Percentiles rank a stretch among this genome's conserved stretches.
Evolutionary conservation across 345 rosid genomes (phyloP).

Genomic region (Populus nigra): DNA sequence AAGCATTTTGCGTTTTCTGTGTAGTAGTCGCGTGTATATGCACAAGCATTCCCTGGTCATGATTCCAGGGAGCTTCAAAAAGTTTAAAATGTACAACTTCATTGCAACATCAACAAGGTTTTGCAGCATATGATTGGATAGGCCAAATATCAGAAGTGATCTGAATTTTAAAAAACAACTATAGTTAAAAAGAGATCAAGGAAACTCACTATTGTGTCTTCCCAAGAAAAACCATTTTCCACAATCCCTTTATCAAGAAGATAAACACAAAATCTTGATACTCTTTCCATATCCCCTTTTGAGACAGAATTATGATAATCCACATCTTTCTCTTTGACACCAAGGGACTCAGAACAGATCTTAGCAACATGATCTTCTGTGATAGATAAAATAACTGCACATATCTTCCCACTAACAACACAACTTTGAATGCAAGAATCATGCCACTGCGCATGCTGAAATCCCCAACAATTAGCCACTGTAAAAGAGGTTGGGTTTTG

Average conservation of each 20-base stretch:
- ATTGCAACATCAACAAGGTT: not conserved
- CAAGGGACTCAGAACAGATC: slow-evolving; percentile 35
- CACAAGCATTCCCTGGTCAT: not conserved
- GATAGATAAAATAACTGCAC: slow-evolving; percentile 59
- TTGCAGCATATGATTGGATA: not conserved
- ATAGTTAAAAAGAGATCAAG: not conserved
- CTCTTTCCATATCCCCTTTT: slow-evolving; percentile 40
- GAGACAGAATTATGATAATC: slow-evolving; percentile 28
- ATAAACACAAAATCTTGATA: slow-evolving; percentile 65
- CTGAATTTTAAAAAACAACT: not conserved
- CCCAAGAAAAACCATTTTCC: slow-evolving; percentile 66
- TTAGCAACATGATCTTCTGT: slow-evolving; percentile 42
- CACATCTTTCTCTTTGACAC: slow-evolving; percentile 12
- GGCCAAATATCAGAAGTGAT: not conserved
- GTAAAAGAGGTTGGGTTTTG: slow-evolving; percentile 23
- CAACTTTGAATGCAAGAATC: slow-evolving; percentile 71
- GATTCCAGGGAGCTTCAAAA: not conserved
- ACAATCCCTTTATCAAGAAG: slow-evolving; percentile 60
- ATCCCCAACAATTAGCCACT: slow-evolving; percentile 44
- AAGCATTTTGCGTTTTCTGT: not conserved
- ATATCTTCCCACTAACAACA: slow-evolving; percentile 55
- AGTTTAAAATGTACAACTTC: not conserved
- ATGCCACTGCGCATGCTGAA: slow-evolving; percentile 76
- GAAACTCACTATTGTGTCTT: slow-evolving; percentile 60
- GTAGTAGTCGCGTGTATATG: not conserved